Conservation (phyloP, 2,329 filamentous ascomycete genomes). For the Colletotrichum spaethianum region DNA sequence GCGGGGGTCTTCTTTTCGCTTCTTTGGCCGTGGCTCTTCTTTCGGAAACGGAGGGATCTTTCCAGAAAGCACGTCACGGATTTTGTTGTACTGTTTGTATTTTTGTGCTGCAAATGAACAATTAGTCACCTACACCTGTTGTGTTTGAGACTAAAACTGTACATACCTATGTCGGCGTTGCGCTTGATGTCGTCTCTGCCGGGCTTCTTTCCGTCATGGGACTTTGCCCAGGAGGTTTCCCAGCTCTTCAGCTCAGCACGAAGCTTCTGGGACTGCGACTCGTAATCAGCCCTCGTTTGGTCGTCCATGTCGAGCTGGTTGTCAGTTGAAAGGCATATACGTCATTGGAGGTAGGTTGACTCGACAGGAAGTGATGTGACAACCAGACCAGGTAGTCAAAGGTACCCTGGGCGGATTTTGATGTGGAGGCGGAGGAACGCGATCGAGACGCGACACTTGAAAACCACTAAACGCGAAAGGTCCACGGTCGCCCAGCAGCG, state of each 20-base stretch:
- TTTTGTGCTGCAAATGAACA: constrained; percentile 68
- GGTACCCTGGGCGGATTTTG: constrained; percentile 18
- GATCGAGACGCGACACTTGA: constrained; percentile 25
- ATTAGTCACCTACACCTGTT: not conserved
- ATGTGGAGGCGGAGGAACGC: constrained; percentile 27
- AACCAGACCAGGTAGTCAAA: not conserved
- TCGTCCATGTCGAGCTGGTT: constrained; percentile 60
- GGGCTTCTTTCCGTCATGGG: constrained; percentile 78
- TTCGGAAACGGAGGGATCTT: constrained; percentile 62
- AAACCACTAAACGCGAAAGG: constrained; percentile 39
- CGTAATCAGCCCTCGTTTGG: constrained; percentile 59
- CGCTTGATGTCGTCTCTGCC: constrained; percentile 82
- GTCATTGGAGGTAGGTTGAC: constrained; percentile 20
- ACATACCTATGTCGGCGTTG: constrained; percentile 77
- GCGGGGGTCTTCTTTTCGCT: constrained; percentile 57
- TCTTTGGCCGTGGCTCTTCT: constrained; percentile 53
- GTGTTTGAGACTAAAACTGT: not conserved
- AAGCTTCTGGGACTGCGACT: constrained; percentile 67
- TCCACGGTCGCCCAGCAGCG: constrained; percentile 16
- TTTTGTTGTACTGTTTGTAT: constrained; percentile 82
- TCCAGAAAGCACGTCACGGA: constrained; percentile 71
- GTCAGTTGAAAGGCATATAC: not conserved
- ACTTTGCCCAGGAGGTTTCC: constrained; percentile 77
- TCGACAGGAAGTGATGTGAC: not conserved
- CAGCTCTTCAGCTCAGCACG: constrained; percentile 80